Conservation (phyloP, 2,329 filamentous ascomycete species). For the Penicillium polonicum region DNA sequence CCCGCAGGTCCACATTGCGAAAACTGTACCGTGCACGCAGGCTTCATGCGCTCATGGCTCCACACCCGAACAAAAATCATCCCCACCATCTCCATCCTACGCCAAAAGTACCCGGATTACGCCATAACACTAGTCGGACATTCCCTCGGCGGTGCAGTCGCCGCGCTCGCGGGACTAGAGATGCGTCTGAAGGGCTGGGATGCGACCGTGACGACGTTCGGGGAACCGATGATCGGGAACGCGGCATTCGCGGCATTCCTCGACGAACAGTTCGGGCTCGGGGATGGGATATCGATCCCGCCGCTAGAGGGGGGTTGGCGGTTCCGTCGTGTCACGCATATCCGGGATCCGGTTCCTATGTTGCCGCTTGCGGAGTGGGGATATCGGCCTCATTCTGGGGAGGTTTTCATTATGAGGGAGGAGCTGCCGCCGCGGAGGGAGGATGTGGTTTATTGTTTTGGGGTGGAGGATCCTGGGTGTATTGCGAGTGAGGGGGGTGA, state of each 20-base stretch:
- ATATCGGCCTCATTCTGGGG: constrained; percentile 78
- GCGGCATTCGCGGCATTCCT: constrained; percentile 53
- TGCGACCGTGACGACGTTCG: constrained; percentile 83
- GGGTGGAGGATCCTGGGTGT: constrained; percentile 69
- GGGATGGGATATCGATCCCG: constrained; percentile 19
- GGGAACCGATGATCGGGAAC: constrained; percentile 71
- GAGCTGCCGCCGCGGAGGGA: constrained; percentile 64
- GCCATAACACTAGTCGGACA: constrained; percentile 80
- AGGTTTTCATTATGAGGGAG: constrained; percentile 77
- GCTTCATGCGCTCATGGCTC: constrained; percentile 83
- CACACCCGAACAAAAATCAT: constrained; percentile 70
- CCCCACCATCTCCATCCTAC: constrained; percentile 61
- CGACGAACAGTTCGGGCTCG: constrained; percentile 51
- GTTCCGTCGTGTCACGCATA: constrained; percentile 81
- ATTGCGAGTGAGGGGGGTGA: constrained; percentile 58
- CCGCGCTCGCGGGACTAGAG: constrained; percentile 81
- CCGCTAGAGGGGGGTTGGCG: background rate
- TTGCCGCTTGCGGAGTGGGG: constrained; percentile 87
- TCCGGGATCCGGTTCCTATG: constrained; percentile 82
- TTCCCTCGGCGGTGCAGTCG: constrained; percentile 88
- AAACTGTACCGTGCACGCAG: constrained; percentile 90
- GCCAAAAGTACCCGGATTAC: constrained; percentile 65
- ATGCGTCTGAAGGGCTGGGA: constrained; percentile 73
- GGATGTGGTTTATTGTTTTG: constrained; percentile 71
- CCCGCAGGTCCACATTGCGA: constrained; percentile 58